phyloP scores from a whole-genome alignment of 2,329 filamentous ascomycete genomes.

The Clarireedia sp. region DNA sequence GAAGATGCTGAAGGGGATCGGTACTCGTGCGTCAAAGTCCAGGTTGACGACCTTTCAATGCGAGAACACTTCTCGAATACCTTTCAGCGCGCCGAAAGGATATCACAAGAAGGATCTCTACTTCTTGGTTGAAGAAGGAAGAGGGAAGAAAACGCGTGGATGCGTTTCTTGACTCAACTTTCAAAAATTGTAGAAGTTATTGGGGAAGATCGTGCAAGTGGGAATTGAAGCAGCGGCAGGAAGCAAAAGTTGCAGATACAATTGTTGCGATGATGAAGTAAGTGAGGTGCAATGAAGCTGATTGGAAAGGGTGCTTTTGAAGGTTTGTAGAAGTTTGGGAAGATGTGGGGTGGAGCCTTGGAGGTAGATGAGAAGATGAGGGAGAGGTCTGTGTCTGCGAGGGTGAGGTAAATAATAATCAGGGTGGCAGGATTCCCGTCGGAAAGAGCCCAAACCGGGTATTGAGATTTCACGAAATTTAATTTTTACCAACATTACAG shows the following conservation, averaged over 20 bases:
- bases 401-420: background rate
- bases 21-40: slow-evolving; percentile 99
- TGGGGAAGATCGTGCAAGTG: background rate
- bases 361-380: background rate
- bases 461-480: background rate
- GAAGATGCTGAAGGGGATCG: slow-evolving; percentile 99
- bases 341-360: background rate
- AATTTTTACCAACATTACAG: background rate
- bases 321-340: background rate
- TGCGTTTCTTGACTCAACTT: slow-evolving; percentile 15
- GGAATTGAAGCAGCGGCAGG: background rate
- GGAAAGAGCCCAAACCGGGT: background rate
- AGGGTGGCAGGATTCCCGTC: background rate
- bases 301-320: background rate
- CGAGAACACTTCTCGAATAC: slow-evolving; percentile 62
- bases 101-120: slow-evolving; percentile 60
- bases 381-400: background rate
- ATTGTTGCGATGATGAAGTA: background rate
- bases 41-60: slow-evolving; percentile 82
- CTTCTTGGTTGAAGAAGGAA: slow-evolving; percentile 47
- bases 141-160: slow-evolving; percentile 31
- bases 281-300: background rate
- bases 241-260: background rate
- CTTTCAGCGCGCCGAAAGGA: slow-evolving; percentile 57
- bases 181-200: slow-evolving; percentile 1